A percentile compares a stretch with the other conserved stretches of the same genome.
Evolutionary conservation across 2,329 filamentous ascomycete genomes (phyloP).

Genomic region (Colletotrichum sp.): DNA sequence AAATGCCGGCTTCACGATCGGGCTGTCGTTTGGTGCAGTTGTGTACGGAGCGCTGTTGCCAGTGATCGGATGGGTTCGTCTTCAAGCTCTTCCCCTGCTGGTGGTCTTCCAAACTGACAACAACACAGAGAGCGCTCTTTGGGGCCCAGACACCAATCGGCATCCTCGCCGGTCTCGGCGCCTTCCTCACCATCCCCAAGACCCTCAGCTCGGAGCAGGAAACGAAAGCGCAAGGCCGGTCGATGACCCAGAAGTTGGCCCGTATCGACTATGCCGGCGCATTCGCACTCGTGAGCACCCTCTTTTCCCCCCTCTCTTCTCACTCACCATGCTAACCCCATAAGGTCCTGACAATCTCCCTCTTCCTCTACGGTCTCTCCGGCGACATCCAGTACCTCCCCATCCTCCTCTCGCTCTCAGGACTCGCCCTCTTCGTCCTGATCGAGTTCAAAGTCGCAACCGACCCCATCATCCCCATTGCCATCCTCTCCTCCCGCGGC

Average conservation of each 20-base stretch:
- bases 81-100: neutral
- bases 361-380: conserved; percentile 76
- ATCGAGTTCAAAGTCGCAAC: conserved; percentile 68
- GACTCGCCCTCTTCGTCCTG: conserved; percentile 59
- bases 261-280: conserved; percentile 80
- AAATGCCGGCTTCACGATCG: conserved; percentile 75
- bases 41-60: conserved; percentile 70
- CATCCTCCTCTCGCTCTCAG: conserved; percentile 61
- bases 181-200: conserved; percentile 71
- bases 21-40: conserved; percentile 74
- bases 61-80: conserved; percentile 69
- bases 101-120: conserved; percentile 15
- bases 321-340: conserved; percentile 18
- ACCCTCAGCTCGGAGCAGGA: conserved; percentile 32
- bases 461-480: conserved; percentile 78
- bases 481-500: conserved; percentile 71
- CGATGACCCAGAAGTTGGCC: conserved; percentile 59
- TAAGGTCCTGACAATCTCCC: conserved; percentile 67
- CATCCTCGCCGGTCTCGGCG: conserved; percentile 63
- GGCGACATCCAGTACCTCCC: conserved; percentile 64
- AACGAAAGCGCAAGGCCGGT: conserved; percentile 46
- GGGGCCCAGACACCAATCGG: conserved; percentile 72
- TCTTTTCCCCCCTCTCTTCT: neutral
- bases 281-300: conserved; percentile 57
- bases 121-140: conserved; percentile 70